Percentiles rank a stretch among this genome's conserved stretches.
phyloP scores from a whole-genome alignment of 768 basidiomycete genomes.

The Lactifluus volemus region DNA sequence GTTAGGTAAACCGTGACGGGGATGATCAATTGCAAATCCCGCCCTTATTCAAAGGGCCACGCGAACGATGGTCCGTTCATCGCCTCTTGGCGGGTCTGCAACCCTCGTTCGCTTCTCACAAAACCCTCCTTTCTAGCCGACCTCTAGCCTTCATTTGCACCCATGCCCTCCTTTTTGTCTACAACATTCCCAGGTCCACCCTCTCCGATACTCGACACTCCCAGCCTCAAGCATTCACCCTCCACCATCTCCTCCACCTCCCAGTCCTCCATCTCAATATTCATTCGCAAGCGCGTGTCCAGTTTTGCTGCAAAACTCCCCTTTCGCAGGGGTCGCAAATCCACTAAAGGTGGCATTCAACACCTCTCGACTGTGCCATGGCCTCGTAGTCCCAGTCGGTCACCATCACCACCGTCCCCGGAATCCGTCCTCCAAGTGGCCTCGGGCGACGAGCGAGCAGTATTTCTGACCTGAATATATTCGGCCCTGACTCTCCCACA shows the following conservation, averaged over 20 bases:
- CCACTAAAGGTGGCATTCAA: neutral
- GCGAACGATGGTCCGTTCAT: neutral
- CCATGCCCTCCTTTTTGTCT: slow-evolving; percentile 2
- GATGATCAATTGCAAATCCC: neutral
- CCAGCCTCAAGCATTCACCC: slow-evolving; percentile 4
- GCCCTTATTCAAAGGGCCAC: neutral
- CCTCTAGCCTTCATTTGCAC: too few species aligned
- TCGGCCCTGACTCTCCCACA: neutral
- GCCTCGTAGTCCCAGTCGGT: slow-evolving; percentile 13
- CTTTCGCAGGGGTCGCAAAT: neutral
- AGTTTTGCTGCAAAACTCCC: neutral
- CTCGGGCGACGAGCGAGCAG: slow-evolving; percentile 20
- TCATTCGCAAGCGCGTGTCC: neutral
- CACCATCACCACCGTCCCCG: slow-evolving; percentile 18
- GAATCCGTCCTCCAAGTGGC: slow-evolving; percentile 21
- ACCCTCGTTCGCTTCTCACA: neutral
- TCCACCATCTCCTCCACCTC: slow-evolving; percentile 11
- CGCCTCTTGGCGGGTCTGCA: neutral
- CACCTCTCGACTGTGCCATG: neutral
- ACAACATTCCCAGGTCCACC: neutral
- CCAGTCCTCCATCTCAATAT: neutral
- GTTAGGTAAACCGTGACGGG: too few species aligned
- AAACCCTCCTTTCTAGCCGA: neutral
- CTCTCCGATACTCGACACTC: neutral
- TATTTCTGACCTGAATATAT: slow-evolving; percentile 4